Base-by-base conservation (phyloP, 257 asterid species). In the Capsicum chinense region DNA sequence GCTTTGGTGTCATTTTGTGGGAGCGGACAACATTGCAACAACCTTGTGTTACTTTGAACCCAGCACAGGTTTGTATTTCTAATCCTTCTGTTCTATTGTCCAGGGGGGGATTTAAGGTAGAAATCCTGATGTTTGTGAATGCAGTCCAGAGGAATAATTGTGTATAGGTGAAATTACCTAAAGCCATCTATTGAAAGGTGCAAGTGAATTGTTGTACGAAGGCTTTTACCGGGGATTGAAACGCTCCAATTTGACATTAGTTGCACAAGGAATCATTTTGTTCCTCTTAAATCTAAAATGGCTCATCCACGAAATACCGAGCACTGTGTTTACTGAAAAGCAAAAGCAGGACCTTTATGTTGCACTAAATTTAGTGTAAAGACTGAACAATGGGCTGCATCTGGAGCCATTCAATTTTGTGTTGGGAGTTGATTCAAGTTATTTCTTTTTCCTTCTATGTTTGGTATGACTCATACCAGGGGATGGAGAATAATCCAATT, bases 1-100 rank as follows among this genome's bases (percentile, higher is more conserved):
- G 98, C 88, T 96, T 96, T 87, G 99, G 99, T 76, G 95, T 94
- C 81, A 93, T 96, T 85, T 90, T 96, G 84, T 96, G 99, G 99
- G 99, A 96, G 92, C 90, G 94, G 86, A 93, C 92, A 6, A 96
- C 99, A 1, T 57, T 96, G 87, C 98, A 92, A 86, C 98, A 88
- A 84, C 99, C 99, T 19, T 96, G 99, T 98, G 89, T 90, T 83
- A 91, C 90, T 88, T 90, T 96, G 86, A 96, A 92, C 88, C 93
- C 98, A 13, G 97, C 98, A n/a, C 99, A 96, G 98, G 99, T 96
- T 92, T 85, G 93, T 88, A 83, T 54, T 71, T 86, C 60, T 82
- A 48, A 50, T 82, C 16, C 44, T 66, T 21, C 3, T 12, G 52
- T n/a, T 33, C 60, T 66, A 47, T 74, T 74, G 59, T 50, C 52